Evolutionary conservation across 225 moss, liverwort and hornwort genomes (phyloP), one percentile per base, ranked within the genome.

Genomic region (Bryoerythrophyllum caledonicum): DNA sequence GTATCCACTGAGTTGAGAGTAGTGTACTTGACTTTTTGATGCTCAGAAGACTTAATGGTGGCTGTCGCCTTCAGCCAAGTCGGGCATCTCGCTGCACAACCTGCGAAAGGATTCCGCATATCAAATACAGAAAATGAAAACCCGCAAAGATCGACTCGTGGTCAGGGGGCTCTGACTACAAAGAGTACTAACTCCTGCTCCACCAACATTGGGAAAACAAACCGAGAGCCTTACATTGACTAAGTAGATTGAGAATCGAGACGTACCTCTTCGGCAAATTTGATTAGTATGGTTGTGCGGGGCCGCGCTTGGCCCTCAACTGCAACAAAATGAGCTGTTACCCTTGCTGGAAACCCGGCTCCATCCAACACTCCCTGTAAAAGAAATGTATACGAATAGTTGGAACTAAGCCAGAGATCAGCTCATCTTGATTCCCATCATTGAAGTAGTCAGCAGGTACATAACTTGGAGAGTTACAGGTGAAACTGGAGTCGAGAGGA

Each of bases 321-420:
- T 24, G 93, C 72, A 71, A 94, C 93, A 79, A 94, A 91, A 80
- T 94, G 91, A 71, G 93, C 93, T 66, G 88, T 94, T 24, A 94
- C 93, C 55, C 93, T 83, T 59, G 93, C 93, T 70, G 93, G 93
- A 71, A 94, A 94, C 15, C 93, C 93, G 56, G 93, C 93, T 78
- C 91, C 90, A 67, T 94, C 93, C 61, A 91, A 58, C 34, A 94
- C 91, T 81, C 93, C 91, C 93, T 93, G 58, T 59, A 71, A 15
- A n/a, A 32, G 1, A 35, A 35, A 53, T 8, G n/a, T 15, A 52
- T 60, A 76, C 4, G 51, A n/a, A 38, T 21, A 20, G 40, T 41
- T 26, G 14, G 25, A 67, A 26, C 52, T 16, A 76, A 58, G 60
- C 24, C 34, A 60, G 8, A 32, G 44, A 60, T 59, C 10, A 12